Evolutionary conservation across 192 early-diverging fungal species (phyloP).

Genomic region (Linnemannia zychae): DNA sequence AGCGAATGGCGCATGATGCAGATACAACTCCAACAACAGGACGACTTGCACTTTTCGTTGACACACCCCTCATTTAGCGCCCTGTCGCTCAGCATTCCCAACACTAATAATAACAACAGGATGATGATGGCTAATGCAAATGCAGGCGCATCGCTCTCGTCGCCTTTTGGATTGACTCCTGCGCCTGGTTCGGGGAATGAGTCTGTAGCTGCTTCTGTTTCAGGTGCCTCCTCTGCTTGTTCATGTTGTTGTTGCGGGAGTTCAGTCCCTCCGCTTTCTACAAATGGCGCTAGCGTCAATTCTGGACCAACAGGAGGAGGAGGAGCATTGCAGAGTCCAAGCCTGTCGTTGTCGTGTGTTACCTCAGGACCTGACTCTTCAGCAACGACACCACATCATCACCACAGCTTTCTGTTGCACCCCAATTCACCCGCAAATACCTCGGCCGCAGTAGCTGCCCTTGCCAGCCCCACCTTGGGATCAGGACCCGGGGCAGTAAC

Average conservation of each 20-base stretch:
- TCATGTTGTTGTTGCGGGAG: conserved; percentile 9
- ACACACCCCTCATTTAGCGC: conserved; percentile 21
- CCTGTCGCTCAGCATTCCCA: not conserved
- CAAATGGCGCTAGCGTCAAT: not conserved
- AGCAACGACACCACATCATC: not conserved
- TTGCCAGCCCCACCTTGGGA: not conserved
- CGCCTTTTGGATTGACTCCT: not conserved
- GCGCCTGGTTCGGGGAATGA: not conserved
- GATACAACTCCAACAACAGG: conserved; percentile 49
- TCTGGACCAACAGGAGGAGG: not conserved
- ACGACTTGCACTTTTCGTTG: conserved; percentile 31
- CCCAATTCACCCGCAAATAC: not conserved
- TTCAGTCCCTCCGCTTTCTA: not conserved
- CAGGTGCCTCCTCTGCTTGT: not conserved
- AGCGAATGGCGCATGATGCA: conserved; percentile 53
- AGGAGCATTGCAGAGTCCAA: not conserved
- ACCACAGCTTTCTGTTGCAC: conserved; percentile 10
- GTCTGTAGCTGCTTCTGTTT: not conserved
- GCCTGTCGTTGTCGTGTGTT: not conserved
- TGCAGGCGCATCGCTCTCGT: not conserved
- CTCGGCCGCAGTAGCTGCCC: not conserved
- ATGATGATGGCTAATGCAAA: not conserved
- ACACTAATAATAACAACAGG: not conserved
- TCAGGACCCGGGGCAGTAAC: not conserved
- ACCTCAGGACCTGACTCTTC: not conserved